A percentile compares a stretch with the other conserved stretches of the same genome.
Evolutionary conservation across 2,329 filamentous ascomycete species (phyloP).

Genomic region (Calonectria hongkongensis): DNA sequence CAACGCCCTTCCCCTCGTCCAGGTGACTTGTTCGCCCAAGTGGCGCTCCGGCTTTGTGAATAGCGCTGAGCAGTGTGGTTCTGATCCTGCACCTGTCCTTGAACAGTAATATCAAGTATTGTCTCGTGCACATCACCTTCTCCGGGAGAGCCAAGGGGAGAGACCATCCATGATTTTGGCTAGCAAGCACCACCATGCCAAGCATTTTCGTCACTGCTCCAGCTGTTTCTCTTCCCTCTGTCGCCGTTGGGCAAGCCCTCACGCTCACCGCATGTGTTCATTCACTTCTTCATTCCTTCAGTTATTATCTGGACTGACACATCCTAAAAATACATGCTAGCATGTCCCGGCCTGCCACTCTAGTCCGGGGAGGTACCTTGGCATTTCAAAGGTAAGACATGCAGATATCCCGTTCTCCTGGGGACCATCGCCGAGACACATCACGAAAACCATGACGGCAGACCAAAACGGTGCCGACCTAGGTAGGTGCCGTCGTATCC

Average conservation of each 20-base stretch:
- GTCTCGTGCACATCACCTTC: conserved; percentile 8
- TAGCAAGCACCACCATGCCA: neutral
- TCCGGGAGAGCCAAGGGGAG: neutral
- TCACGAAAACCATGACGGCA: conserved; percentile 32
- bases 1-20: conserved; percentile 20
- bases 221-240: neutral
- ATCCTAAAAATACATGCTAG: conserved; percentile 32
- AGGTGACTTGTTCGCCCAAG: conserved; percentile 36
- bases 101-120: conserved; percentile 18
- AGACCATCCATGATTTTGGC: neutral
- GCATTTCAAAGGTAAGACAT: conserved; percentile 42
- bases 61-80: conserved; percentile 20
- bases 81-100: conserved; percentile 21
- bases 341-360: conserved; percentile 29
- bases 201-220: neutral
- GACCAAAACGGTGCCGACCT: conserved; percentile 28
- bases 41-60: conserved; percentile 26
- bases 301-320: conserved; percentile 49
- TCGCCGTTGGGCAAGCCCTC: neutral
- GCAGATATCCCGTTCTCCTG: conserved; percentile 35
- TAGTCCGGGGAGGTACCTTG: conserved; percentile 24
- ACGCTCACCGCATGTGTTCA: conserved; percentile 15
- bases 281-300: conserved; percentile 31
- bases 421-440: conserved; percentile 47
- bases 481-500: conserved; percentile 39